Evolutionary conservation across 1,284 basidiomycete species (phyloP), one percentile per base, ranked within the genome.

Genomic region (Ceratobasidium sp.): DNA sequence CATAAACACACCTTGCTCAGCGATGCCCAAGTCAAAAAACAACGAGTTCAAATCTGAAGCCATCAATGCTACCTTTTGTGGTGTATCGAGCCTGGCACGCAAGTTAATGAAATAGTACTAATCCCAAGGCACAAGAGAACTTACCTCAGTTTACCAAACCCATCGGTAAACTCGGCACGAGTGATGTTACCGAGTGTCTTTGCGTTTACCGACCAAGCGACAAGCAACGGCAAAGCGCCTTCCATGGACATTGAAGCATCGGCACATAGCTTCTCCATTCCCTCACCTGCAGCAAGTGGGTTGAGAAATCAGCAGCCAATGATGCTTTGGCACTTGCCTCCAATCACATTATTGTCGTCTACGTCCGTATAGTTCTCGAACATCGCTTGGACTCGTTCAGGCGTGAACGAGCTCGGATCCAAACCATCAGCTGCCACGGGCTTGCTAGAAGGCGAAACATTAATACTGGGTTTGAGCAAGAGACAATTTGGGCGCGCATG

Each of bases 131-230:
- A 49, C 41, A 61, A 22, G 48, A 69, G 64, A 41, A 53, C 56
- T 31, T 80, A 92, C 92, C 86, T 86, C 39, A 92, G 81, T 54
- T 82, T 82, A 13, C 82, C 82, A 48, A 86, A 87, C n/a, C 87
- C 88, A 74, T 83, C 84, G n/a, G 83, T 81, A 91, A 92, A 93
- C 78, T 92, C 90, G 8, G 85, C 83, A 80, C 84, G 85, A 59
- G 85, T 85, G 64, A 93, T 84, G 78, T 88, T 91, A 24, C 85
- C 90, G 87, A 93, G 88, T 78, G 92, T 90, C 76, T 85, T 84
- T 8, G 89, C 85, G 63, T 85, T 83, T 69, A 91, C 81, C 77
- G 90, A 88, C 92, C 92, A 93, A 19, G 90, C 87, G 6, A 93
- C 82, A 31, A 93, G 83, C 53, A 93, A 83, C 22, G 92, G 90